Evolutionary conservation across 768 basidiomycete species (phyloP).

Genomic region (Agrocybe praecox): DNA sequence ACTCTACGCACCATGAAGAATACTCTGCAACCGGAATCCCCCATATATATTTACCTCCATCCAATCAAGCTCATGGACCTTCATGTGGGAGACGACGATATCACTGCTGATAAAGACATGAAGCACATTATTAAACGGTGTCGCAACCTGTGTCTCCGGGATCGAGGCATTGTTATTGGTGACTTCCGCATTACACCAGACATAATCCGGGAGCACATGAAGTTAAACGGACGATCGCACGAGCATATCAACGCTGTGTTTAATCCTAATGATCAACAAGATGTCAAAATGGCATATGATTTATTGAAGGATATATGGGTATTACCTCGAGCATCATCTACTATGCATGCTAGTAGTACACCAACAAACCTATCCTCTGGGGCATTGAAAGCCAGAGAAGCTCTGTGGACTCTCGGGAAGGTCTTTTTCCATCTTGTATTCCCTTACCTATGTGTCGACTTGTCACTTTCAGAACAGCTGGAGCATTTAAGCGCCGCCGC

Average conservation of each 20-base stretch:
- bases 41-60: slow-evolving; percentile 15
- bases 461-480: slow-evolving; percentile 29
- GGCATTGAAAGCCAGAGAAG: slow-evolving; percentile 5
- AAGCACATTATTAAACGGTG: slow-evolving; percentile 29
- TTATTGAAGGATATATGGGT: slow-evolving; percentile 16
- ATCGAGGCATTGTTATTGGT: slow-evolving; percentile 16
- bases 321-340: slow-evolving; percentile 15
- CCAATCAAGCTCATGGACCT: slow-evolving; percentile 21
- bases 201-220: slow-evolving; percentile 14
- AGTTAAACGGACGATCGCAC: neutral
- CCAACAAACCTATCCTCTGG: slow-evolving; percentile 18
- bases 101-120: slow-evolving; percentile 28
- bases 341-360: slow-evolving; percentile 8
- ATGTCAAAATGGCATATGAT: slow-evolving; percentile 17
- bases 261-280: slow-evolving; percentile 21
- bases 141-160: slow-evolving; percentile 20
- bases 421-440: slow-evolving; percentile 22
- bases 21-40: slow-evolving; percentile 9
- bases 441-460: slow-evolving; percentile 26
- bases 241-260: slow-evolving; percentile 12
- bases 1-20: slow-evolving; percentile 15
- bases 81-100: slow-evolving; percentile 24
- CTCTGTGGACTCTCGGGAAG: slow-evolving; percentile 18
- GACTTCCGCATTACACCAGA: slow-evolving; percentile 14
- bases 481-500: slow-evolving; percentile 25